Percentiles rank a stretch among this genome's conserved stretches.
Conservation (phyloP, 768 basidiomycete genomes). For the Kockovaella imperatae region DNA sequence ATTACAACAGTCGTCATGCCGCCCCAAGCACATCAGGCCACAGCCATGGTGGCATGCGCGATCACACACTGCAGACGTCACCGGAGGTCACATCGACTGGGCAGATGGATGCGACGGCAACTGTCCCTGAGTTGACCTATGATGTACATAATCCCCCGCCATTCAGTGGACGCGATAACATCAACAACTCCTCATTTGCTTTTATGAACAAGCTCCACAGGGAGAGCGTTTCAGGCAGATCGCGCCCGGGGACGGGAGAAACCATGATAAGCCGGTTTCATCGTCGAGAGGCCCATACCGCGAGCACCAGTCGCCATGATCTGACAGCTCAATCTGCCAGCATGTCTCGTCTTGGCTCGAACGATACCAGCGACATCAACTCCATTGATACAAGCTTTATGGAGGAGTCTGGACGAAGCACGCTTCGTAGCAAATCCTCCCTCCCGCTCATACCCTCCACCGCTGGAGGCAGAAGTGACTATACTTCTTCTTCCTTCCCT, state of each 20-base stretch:
- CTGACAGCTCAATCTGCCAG: background rate
- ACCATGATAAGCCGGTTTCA: background rate
- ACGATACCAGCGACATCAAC: background rate
- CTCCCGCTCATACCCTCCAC: background rate
- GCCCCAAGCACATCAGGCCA: too few species aligned
- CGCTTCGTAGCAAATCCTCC: background rate
- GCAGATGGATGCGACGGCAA: constrained; percentile 25
- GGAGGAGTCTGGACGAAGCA: background rate
- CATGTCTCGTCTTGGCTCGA: background rate
- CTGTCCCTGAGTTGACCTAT: constrained; percentile 24
- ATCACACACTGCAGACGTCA: background rate
- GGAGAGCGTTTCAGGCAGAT: background rate
- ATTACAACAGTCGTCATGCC: too few species aligned
- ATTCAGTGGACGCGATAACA: constrained; percentile 29
- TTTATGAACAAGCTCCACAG: constrained; percentile 18
- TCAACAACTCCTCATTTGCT: constrained; percentile 37
- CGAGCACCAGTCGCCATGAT: background rate
- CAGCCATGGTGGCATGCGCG: background rate
- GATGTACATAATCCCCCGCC: constrained; percentile 26
- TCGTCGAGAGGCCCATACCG: background rate
- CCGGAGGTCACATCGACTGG: constrained; percentile 15
- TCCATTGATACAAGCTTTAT: background rate
- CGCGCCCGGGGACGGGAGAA: background rate
- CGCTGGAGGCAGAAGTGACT: background rate
- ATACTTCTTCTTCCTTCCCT: background rate